phyloP scores from a whole-genome alignment of 2,329 filamentous ascomycete species.

The Cryphonectria parasitica region DNA sequence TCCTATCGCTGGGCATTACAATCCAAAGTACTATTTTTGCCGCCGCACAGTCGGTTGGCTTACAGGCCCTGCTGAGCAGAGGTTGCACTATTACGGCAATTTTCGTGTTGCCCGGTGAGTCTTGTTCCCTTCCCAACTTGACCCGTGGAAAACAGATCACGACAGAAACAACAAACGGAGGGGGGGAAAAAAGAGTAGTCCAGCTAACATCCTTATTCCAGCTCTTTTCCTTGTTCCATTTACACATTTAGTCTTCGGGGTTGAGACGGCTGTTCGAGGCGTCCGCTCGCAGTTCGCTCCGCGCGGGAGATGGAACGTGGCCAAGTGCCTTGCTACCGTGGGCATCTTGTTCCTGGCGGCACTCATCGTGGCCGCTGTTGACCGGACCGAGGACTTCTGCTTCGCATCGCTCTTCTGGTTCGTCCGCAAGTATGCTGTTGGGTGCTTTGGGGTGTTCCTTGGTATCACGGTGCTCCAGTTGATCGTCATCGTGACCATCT shows the following conservation, averaged over 20 bases:
- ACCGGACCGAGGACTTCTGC: conserved; percentile 62
- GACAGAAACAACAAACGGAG: neutral
- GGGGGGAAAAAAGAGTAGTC: neutral
- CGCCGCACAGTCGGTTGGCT: conserved; percentile 58
- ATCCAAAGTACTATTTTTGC: conserved; percentile 63
- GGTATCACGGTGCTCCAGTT: conserved; percentile 55
- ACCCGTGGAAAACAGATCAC: neutral
- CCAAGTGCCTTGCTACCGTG: conserved; percentile 58
- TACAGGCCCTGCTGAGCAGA: conserved; percentile 53
- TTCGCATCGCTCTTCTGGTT: conserved; percentile 73
- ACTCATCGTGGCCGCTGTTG: conserved; percentile 61
- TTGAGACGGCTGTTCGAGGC: conserved; percentile 63
- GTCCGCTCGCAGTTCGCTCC: conserved; percentile 60
- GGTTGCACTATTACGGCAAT: conserved; percentile 60
- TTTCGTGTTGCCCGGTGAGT: conserved; percentile 63
- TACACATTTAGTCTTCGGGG: conserved; percentile 66
- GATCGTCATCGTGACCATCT: conserved; percentile 56
- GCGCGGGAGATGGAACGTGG: conserved; percentile 62
- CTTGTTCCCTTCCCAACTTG: no score
- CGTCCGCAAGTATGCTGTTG: conserved; percentile 61
- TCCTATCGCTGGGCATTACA: conserved; percentile 60
- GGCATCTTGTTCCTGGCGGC: conserved; percentile 56
- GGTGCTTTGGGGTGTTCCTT: conserved; percentile 58
- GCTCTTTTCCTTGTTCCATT: conserved; percentile 70
- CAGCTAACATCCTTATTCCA: conserved; percentile 40